phyloP scores from a whole-genome alignment of 306 rosid species.

The Urtica urens region DNA sequence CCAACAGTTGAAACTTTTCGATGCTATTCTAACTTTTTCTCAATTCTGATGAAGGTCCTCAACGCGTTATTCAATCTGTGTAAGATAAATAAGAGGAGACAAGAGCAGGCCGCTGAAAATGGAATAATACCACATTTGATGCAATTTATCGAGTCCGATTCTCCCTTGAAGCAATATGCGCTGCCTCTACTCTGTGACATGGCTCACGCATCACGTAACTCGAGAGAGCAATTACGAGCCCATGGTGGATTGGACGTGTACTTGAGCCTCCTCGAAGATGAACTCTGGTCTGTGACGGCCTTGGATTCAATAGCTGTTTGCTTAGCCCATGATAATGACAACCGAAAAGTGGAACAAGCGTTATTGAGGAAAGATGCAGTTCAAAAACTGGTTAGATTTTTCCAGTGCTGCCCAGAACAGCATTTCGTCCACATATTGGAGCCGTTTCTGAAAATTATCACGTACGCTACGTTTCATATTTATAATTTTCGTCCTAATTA shows the following conservation, averaged over 20 bases:
- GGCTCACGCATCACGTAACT: conserved; percentile 99
- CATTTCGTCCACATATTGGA: conserved; percentile 94
- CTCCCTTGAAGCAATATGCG: conserved; percentile 80
- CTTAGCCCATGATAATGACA: conserved; percentile 92
- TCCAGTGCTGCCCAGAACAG: conserved; percentile 92
- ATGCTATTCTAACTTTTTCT: conserved; percentile 3
- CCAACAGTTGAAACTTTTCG: neutral
- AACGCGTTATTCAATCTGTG: conserved; percentile 89
- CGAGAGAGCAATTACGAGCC: conserved; percentile 96
- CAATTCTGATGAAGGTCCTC: conserved; percentile 55
- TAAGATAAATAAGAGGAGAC: conserved; percentile 98
- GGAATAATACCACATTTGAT: conserved; percentile 97
- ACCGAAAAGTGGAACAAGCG: conserved; percentile 91
- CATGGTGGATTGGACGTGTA: conserved; percentile 98
- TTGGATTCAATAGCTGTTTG: conserved; percentile 95
- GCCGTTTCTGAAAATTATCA: conserved; percentile 94
- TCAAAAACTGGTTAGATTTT: conserved; percentile 90
- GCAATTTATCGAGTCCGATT: conserved; percentile 81
- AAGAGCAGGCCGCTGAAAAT: conserved; percentile 98
- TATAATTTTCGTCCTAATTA: conserved; percentile 10
- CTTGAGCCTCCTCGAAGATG: conserved; percentile 93
- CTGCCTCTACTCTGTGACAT: conserved; percentile 93
- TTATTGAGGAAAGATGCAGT: conserved; percentile 88
- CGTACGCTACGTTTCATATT: conserved; percentile 37
- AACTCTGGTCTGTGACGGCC: conserved; percentile 89